phyloP scores from a whole-genome alignment of 805 yeast species.

The Vanderwaltozyma yarrowii region DNA sequence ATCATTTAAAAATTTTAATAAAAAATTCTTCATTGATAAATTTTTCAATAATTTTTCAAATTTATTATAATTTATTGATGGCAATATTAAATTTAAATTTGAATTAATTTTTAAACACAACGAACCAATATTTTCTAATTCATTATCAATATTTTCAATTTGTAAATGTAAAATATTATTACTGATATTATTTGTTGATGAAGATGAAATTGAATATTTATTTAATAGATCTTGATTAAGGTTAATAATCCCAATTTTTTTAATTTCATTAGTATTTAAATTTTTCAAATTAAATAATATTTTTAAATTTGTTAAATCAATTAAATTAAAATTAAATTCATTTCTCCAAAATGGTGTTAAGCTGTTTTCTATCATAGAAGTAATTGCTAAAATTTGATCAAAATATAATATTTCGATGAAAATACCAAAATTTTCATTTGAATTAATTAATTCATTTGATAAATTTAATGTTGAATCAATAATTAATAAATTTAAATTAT shows the following conservation, averaged over 20 bases:
- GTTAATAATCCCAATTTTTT: too few species aligned
- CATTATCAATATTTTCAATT: constrained; percentile 31
- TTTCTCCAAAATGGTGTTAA: constrained; percentile 78
- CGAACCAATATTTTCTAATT: constrained; percentile 44
- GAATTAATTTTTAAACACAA: constrained; percentile 41
- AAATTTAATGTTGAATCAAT: constrained; percentile 51
- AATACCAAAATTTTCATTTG: constrained; percentile 11
- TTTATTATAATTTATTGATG: constrained; percentile 48
- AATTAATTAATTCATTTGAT: neutral
- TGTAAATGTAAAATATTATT: constrained; percentile 22
- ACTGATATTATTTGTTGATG: too few species aligned
- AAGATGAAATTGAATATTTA: too few species aligned
- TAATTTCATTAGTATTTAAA: too few species aligned
- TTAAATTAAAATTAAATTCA: constrained; percentile 43
- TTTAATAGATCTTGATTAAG: too few species aligned
- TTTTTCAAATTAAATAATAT: too few species aligned
- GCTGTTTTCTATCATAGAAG: constrained; percentile 46
- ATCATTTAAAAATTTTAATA: neutral
- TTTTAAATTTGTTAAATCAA: too few species aligned
- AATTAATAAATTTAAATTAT: constrained; percentile 44
- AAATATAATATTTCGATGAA: constrained; percentile 69
- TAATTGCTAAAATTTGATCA: constrained; percentile 68
- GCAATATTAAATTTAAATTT: constrained; percentile 47
- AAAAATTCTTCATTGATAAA: constrained; percentile 1
- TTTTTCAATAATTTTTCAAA: constrained; percentile 48